Evolutionary conservation across 345 rosid species (phyloP).

Genomic region (Toxicodendron radicans): DNA sequence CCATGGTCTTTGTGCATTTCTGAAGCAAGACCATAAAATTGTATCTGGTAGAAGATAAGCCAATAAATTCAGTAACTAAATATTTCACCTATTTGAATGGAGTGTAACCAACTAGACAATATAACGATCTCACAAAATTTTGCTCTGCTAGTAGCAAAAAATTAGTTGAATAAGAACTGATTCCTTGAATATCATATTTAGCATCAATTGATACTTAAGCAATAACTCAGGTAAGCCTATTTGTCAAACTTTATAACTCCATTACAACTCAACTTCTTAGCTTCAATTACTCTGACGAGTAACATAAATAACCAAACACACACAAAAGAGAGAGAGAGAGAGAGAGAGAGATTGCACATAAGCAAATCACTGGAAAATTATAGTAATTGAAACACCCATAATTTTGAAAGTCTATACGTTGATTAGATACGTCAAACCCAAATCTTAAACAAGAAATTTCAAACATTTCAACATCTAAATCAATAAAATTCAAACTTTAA

Average conservation of each 20-base stretch:
- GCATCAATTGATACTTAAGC: not conserved
- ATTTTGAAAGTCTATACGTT: not conserved
- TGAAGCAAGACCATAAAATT: constrained; percentile 18
- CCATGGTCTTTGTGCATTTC: constrained; percentile 27
- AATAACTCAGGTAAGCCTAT: not conserved
- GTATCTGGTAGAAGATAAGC: not conserved
- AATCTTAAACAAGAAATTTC: not conserved
- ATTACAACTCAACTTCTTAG: not conserved
- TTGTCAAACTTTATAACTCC: not conserved
- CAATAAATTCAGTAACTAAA: not conserved
- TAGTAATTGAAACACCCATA: not conserved
- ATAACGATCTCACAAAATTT: not conserved
- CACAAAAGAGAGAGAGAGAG: not conserved
- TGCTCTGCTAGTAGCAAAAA: not conserved
- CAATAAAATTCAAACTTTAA: not conserved
- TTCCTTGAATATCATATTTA: not conserved
- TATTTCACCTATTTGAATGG: not conserved
- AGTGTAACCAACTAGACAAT: not conserved
- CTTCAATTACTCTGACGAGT: not conserved
- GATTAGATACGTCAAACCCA: not conserved
- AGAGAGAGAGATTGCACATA: not conserved
- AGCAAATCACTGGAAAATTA: not conserved
- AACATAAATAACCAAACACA: not conserved
- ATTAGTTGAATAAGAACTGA: constrained; percentile 1
- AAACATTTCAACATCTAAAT: not conserved